Evolutionary conservation across 2,329 filamentous ascomycete species (phyloP).

Genomic region (Cadophora sp.): DNA sequence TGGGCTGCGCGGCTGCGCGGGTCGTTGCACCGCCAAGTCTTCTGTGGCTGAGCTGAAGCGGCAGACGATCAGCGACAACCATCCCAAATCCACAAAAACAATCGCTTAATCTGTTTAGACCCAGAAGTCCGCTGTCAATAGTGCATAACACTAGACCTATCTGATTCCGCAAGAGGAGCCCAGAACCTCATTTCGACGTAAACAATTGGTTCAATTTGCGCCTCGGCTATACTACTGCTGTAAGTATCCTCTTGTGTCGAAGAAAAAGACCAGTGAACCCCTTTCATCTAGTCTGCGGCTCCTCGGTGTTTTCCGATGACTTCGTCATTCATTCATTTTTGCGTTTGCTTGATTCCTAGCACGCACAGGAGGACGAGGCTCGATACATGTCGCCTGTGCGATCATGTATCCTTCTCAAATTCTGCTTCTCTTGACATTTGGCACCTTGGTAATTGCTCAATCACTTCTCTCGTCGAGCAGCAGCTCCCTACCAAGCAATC

Average conservation of each 20-base stretch:
- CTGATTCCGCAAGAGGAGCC: not conserved
- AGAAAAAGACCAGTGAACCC: too few species aligned
- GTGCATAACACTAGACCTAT: not conserved
- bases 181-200: not conserved
- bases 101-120: conserved; percentile 5
- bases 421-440: not conserved
- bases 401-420: not conserved
- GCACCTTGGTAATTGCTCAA: not conserved
- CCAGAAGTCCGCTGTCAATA: conserved; percentile 9
- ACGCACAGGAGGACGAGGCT: not conserved
- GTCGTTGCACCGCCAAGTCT: not conserved
- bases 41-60: not conserved
- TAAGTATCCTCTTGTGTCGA: not conserved
- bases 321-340: not conserved
- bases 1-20: too few species aligned
- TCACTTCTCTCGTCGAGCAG: not conserved
- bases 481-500: not conserved
- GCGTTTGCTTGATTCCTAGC: not conserved
- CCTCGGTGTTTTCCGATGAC: not conserved
- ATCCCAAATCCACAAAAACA: not conserved
- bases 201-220: not conserved
- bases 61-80: not conserved
- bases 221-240: not conserved
- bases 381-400: not conserved
- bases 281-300: not conserved